Percentiles rank a stretch among this genome's conserved stretches.
These are phyloP conservation scores for Trypanosoma melophagium DNA, from an alignment of 208 protist species.

Conservation along the genomic window DNA sequence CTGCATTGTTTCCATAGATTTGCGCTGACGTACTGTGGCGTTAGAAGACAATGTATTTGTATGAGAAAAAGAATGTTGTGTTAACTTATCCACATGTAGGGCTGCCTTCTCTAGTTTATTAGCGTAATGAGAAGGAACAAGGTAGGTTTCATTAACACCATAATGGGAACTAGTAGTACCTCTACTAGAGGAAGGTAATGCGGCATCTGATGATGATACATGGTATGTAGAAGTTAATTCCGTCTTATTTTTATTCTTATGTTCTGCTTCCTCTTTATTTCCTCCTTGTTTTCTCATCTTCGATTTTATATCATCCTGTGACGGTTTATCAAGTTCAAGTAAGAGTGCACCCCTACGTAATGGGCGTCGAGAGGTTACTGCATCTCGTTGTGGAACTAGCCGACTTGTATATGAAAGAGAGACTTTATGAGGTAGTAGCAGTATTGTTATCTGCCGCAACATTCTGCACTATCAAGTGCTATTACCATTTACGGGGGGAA, in stretches of 20 bases:
- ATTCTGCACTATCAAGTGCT: not conserved
- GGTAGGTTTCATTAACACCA: conserved; percentile 4
- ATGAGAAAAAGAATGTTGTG: not conserved
- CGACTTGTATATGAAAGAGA: not conserved
- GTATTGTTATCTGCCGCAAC: conserved; percentile 13
- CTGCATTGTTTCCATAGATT: conserved; percentile 4
- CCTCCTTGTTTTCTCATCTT: not conserved
- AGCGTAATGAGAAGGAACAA: conserved; percentile 32
- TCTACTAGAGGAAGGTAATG: not conserved
- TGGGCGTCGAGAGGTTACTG: not conserved
- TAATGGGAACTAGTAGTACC: not conserved
- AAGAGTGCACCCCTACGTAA: conserved; percentile 21
- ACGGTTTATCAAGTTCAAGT: conserved; percentile 17
- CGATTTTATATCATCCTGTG: not conserved
- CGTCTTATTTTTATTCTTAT: no score
- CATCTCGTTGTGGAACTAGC: conserved; percentile 6
- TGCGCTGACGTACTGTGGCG: not conserved
- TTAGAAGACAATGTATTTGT: not conserved
- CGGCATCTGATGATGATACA: no score
- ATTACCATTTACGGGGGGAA: not conserved
- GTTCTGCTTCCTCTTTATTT: not conserved
- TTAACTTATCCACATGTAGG: conserved; percentile 15
- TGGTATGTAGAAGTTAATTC: no score
- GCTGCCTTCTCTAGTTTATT: conserved; percentile 19
- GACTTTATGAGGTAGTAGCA: not conserved